Base-by-base conservation (phyloP, 108 stramenopile species). In the Fragilariopsis cylindrus region DNA sequence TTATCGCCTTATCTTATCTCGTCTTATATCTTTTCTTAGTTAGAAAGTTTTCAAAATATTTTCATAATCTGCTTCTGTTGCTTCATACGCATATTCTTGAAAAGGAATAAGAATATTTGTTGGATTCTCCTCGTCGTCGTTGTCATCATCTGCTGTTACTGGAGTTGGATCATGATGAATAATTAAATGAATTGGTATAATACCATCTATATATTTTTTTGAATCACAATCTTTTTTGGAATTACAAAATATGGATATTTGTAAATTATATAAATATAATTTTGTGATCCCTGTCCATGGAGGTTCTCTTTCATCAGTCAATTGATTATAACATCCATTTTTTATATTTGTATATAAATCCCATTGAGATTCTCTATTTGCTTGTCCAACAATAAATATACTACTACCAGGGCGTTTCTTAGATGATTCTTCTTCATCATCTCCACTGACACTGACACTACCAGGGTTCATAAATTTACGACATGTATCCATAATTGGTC, bases 321-420 rank as follows among this genome's bases (percentile, higher is more conserved):
- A 30, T 52, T 73, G 78, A 60, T 74, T 79, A 57, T 79, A 79
- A 55, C 78, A 57, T 39, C 78, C 78, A 30, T 79, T 48, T 15
- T 41, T 52, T 18, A 79, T 69, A 60, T 69, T 73, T 15, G 69
- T 49, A 30, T 73, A 69, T 12, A 79, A 53, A 60, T 79, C 73
- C 78, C 78, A 79, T 9, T 69, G 72, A 13, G 66, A 57, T 60
- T 79, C 43, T 48, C 78, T 72, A 60, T 79, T 79, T 0, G 72
- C 78, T 49, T 73, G 78, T 43, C 78, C 78, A 4, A 73, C 58
- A 47, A 74, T 48, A 13, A 74, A 40, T n/a, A 53, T 15, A n/a
- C 15, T 15, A 15, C 15, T 15, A 30, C 2, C 30, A 30, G 30
- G 30, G 2, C 30, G 30, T 2, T 30, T 30, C 30, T 2, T 30